Evolutionary conservation across 1,139 yeast genomes (phyloP), one percentile per base, ranked within the genome.

Genomic region (Meyerozyma sp.): DNA sequence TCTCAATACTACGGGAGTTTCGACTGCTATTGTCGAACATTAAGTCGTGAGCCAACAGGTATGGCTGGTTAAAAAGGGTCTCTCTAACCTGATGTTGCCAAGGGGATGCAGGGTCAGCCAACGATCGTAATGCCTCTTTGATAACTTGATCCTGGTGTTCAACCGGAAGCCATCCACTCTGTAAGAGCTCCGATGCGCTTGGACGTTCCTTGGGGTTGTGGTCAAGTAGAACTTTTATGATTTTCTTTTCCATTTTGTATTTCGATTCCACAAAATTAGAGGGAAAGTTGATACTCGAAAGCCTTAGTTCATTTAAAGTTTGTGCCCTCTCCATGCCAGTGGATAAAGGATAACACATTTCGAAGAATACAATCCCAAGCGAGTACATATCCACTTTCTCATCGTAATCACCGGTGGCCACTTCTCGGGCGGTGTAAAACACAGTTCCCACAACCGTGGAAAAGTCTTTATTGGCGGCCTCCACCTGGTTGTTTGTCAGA

Each of bases 331-430:
- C 98, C 97, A 94, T 93, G 3, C 90, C 93, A 0, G 98, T 94
- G 13, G 74, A 70, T 57, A 93, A 73, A 0, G 84, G 73, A 62
- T 84, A 89, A 28, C 90, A 79, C 98, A 94, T 91, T 61, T 94
- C 98, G 62, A 93, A 93, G 59, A 93, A 89, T 2, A 94, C 93
- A 27, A 94, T 80, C 4, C 98, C 98, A 42, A 94, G 65, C 0
- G 98, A 90, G 60, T 90, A 94, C 88, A 94, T 84, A 60, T 94
- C 98, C 21, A 93, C 95, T 53, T 93, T 93, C 50, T 87, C 95
- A 57, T 90, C 84, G 59, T 93, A 93, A 23, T 77, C 71, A 2
- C 94, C 95, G 13, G 80, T 72, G 6, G 87, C 70, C 1, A 91
- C 94, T 58, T 94, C 99, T 26, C 81, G 81, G 0, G 98, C 98